Base-by-base conservation (phyloP, 2,329 filamentous ascomycete genomes). In the Alternaria panax region DNA sequence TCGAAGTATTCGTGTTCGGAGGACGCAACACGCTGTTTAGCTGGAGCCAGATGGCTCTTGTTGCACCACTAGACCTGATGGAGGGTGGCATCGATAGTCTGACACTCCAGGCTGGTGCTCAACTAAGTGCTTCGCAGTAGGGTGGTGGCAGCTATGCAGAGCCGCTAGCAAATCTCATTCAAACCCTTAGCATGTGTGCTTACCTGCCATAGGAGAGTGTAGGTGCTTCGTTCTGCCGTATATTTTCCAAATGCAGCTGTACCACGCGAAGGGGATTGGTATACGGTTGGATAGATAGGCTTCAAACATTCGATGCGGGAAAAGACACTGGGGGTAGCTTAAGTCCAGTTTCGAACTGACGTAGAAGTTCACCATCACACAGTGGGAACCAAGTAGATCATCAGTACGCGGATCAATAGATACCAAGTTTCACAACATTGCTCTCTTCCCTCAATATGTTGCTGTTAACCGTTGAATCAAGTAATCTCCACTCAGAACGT, bases 401-500 rank as follows among this genome's bases (percentile, higher is more conserved):
- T 14, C 30, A 7, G 30, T 14, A 16, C 1, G 16, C 30, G 6
- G 14, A 34, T 14, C 12, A 34, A 14, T 14, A 34, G 14, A 14
- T 16, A 14, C 12, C 0, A 34, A 34, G 4, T 14, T 34, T 6
- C 16, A 28, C 2, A 14, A 34, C 12, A 34, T 34, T 3, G 30
- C 5, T 14, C 16, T 6, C 7, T 34, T 34, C 16, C 12, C 22
- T 69, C 64, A 81, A 55, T 80, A 84, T 3, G 93, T 97, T 14
- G 91, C 90, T 5, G 88, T 84, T 74, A 97, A 79, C 64, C 93
- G 88, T 80, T 90, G 87, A 8, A 92, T 87, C 46, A 97, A 79
- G 73, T 97, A 97, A 14, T 95, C 87, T 2, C 92, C 92, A 68
- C 90, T 90, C 58, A 89, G 91, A 68, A 97, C 88, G 1, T 86